Conservation (phyloP, 1,284 basidiomycete genomes). For the Kwoniella shivajii region DNA sequence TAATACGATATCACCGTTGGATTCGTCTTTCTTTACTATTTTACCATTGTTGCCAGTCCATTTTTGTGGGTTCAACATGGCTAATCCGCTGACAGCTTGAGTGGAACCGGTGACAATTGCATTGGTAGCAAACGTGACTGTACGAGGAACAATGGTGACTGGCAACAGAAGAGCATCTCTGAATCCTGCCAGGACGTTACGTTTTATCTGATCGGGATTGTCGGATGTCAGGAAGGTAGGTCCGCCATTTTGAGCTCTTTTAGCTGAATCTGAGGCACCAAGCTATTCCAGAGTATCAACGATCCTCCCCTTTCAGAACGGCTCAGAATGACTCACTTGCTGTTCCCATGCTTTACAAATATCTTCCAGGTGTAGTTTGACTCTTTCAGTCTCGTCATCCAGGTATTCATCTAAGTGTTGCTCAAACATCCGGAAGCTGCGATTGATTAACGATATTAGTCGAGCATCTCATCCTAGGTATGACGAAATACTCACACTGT, state of each 20-base stretch:
- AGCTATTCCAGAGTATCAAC: slow-evolving; percentile 2
- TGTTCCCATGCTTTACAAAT: slow-evolving; percentile 79
- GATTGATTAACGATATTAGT: background rate
- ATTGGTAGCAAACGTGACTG: slow-evolving; percentile 70
- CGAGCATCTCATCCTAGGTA: background rate
- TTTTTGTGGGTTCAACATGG: slow-evolving; percentile 82
- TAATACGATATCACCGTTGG: slow-evolving; percentile 57
- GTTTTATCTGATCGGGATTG: slow-evolving; percentile 89
- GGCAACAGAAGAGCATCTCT: slow-evolving; percentile 85
- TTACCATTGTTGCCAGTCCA: slow-evolving; percentile 60
- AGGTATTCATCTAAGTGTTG: slow-evolving; percentile 95
- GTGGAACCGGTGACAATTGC: slow-evolving; percentile 65
- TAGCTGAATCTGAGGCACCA: slow-evolving; percentile 17
- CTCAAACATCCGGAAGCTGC: slow-evolving; percentile 89
- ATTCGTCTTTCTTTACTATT: slow-evolving; percentile 28
- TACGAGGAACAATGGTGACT: slow-evolving; percentile 92
- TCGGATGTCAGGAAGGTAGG: slow-evolving; percentile 74
- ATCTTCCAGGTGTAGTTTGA: slow-evolving; percentile 71
- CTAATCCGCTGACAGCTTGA: slow-evolving; percentile 78
- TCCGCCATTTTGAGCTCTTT: slow-evolving; percentile 26
- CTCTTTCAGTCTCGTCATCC: slow-evolving; percentile 83
- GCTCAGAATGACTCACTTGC: slow-evolving; percentile 20
- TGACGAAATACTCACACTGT: slow-evolving; percentile 75
- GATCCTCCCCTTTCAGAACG: background rate
- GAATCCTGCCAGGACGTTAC: slow-evolving; percentile 89